A percentile compares a stretch with the other conserved stretches of the same genome.
These are phyloP conservation scores for Collybia nuda DNA, from an alignment of 768 basidiomycete species.

Conservation along the genomic window DNA sequence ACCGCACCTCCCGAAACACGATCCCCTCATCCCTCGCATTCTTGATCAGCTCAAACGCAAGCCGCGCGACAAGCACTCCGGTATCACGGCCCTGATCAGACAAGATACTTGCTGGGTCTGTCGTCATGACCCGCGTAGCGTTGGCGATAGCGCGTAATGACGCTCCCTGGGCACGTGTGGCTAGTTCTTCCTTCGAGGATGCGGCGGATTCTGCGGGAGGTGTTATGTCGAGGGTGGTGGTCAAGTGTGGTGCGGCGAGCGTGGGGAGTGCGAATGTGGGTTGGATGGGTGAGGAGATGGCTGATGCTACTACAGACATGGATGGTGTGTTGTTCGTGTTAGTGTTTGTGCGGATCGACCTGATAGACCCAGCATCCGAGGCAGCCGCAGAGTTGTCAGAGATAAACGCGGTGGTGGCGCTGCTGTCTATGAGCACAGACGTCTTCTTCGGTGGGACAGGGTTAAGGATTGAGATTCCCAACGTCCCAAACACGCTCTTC, in stretches of 20 bases:
- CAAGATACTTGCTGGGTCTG: constrained; percentile 72
- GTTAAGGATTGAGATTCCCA: constrained; percentile 69
- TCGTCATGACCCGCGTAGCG: constrained; percentile 86
- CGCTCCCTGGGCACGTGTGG: constrained; percentile 50
- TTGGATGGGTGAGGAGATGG: constrained; percentile 39
- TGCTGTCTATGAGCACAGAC: constrained; percentile 12
- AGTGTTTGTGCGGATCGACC: constrained; percentile 26
- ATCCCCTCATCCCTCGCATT: constrained; percentile 67
- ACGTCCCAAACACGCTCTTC: constrained; percentile 69
- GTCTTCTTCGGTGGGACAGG: constrained; percentile 34
- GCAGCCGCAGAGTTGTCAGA: not conserved
- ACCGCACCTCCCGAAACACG: constrained; percentile 39
- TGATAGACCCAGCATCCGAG: constrained; percentile 36
- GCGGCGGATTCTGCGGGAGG: not conserved
- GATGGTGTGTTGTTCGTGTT: constrained; percentile 15
- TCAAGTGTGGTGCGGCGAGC: constrained; percentile 43
- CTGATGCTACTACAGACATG: constrained; percentile 21
- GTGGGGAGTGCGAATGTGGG: constrained; percentile 33
- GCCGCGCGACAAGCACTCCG: constrained; percentile 52
- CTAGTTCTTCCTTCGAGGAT: constrained; percentile 23
- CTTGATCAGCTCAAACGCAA: constrained; percentile 68
- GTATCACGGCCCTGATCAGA: constrained; percentile 69
- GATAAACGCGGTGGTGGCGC: not conserved
- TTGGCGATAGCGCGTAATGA: constrained; percentile 76
- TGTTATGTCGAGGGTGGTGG: constrained; percentile 35